Percentiles rank a stretch among this genome's conserved stretches.
Conservation (phyloP, 2,329 filamentous ascomycete species). For the Aspergillus clavatus region DNA sequence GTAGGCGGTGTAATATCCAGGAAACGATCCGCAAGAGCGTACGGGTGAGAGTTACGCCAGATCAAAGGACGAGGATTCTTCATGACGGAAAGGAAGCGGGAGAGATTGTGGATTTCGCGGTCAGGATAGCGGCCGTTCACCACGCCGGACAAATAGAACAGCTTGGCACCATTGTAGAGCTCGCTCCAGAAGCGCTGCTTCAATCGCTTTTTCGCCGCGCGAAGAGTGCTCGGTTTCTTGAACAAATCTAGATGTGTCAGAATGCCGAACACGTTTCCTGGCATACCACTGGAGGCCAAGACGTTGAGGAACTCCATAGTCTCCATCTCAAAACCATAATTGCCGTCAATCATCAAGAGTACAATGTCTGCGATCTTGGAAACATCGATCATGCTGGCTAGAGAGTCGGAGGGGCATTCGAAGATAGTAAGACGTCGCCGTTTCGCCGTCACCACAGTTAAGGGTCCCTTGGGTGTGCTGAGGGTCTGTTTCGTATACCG, state of each 20-base stretch:
- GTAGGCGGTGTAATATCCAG: slow-evolving; percentile 92
- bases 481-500: slow-evolving; percentile 95
- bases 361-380: slow-evolving; percentile 98
- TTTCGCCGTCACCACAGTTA: slow-evolving; percentile 96
- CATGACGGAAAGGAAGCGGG: slow-evolving; percentile 95
- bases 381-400: slow-evolving; percentile 94
- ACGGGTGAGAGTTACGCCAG: slow-evolving; percentile 95
- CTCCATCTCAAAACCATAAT: slow-evolving; percentile 99
- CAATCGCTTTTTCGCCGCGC: slow-evolving; percentile 89
- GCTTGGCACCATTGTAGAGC: slow-evolving; percentile 90
- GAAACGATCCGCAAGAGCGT: slow-evolving; percentile 88
- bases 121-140: slow-evolving; percentile 96
- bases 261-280: slow-evolving; percentile 95
- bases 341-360: slow-evolving; percentile 95
- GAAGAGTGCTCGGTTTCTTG: slow-evolving; percentile 84
- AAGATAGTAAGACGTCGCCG: slow-evolving; percentile 90
- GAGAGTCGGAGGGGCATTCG: slow-evolving; percentile 89
- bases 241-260: slow-evolving; percentile 95
- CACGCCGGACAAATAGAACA: slow-evolving; percentile 95
- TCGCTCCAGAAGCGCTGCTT: slow-evolving; percentile 98
- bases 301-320: slow-evolving; percentile 99
- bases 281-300: slow-evolving; percentile 91
- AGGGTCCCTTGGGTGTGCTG: slow-evolving; percentile 79
- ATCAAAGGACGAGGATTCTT: slow-evolving; percentile 96
- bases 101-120: slow-evolving; percentile 91